Conservation (phyloP, 176 grass and related monocot species). For the Tillandsia fasciculata region DNA sequence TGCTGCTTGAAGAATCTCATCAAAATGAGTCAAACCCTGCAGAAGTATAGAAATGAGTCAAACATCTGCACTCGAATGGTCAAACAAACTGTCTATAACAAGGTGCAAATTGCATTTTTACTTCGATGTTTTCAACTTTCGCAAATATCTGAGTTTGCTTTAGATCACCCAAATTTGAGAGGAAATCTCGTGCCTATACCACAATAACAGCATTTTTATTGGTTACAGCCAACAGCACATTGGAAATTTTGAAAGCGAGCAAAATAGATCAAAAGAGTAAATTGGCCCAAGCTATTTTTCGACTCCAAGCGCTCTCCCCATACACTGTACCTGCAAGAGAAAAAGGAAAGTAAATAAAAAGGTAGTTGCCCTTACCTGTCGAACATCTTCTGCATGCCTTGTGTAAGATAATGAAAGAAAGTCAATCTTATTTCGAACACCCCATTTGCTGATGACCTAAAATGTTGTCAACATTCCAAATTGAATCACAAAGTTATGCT, state of each 20-base stretch:
- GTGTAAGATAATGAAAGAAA: slow-evolving; percentile 97
- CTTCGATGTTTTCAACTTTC: slow-evolving; percentile 97
- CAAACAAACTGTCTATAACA: background rate
- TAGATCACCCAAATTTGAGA: slow-evolving; percentile 86
- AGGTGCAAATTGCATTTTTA: slow-evolving; percentile 1
- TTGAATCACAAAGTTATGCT: background rate
- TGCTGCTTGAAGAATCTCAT: slow-evolving; percentile 89
- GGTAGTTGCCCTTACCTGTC: slow-evolving; percentile 37
- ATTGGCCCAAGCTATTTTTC: too few species aligned
- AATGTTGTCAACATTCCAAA: slow-evolving; percentile 9
- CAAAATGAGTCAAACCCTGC: slow-evolving; percentile 95
- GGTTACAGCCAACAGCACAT: background rate
- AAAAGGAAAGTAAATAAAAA: background rate
- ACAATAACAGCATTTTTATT: slow-evolving; percentile 8
- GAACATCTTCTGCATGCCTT: slow-evolving; percentile 87
- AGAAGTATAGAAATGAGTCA: slow-evolving; percentile 10
- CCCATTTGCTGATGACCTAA: slow-evolving; percentile 88
- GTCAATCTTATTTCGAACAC: slow-evolving; percentile 94
- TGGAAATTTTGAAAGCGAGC: background rate
- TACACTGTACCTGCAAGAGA: background rate
- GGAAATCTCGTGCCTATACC: slow-evolving; percentile 64
- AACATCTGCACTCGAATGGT: background rate
- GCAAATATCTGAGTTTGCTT: slow-evolving; percentile 96
- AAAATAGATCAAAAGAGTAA: background rate
- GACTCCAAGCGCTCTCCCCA: too few species aligned